A percentile compares a stretch with the other conserved stretches of the same genome.
Conservation (phyloP, 2,329 filamentous ascomycete species). For the Onygenales sp. region DNA sequence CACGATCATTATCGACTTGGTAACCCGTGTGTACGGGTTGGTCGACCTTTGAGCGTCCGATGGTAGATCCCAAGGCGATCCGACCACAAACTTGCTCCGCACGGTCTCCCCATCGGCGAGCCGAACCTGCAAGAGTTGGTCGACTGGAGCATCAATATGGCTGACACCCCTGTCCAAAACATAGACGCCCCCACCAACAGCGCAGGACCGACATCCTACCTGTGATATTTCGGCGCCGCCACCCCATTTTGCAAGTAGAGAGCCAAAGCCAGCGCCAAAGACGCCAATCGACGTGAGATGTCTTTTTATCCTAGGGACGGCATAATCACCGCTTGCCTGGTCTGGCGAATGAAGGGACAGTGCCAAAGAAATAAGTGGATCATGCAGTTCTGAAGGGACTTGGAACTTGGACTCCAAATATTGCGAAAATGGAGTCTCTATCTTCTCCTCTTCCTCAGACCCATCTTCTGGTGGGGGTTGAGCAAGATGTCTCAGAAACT, state of each 20-base stretch:
- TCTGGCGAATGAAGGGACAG: constrained; percentile 53
- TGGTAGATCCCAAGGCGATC: constrained; percentile 29
- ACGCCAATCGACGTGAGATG: constrained; percentile 80
- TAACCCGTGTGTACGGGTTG: constrained; percentile 32
- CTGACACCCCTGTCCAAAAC: constrained; percentile 66
- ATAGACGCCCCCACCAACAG: constrained; percentile 85
- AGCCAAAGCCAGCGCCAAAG: constrained; percentile 81
- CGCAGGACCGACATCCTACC: constrained; percentile 79
- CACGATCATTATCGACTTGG: constrained; percentile 59
- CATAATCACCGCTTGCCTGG: constrained; percentile 54
- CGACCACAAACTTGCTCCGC: constrained; percentile 27
- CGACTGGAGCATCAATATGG: constrained; percentile 12
- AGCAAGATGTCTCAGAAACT: constrained; percentile 80
- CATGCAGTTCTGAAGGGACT: constrained; percentile 58
- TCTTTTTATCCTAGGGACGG: constrained; percentile 62
- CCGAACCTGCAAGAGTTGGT: constrained; percentile 19
- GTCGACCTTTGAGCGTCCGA: constrained; percentile 6
- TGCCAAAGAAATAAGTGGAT: constrained; percentile 60
- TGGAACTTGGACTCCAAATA: constrained; percentile 47
- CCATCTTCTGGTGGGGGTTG: constrained; percentile 49
- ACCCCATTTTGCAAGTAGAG: constrained; percentile 87
- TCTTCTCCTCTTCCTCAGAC: constrained; percentile 44
- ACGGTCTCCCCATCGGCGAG: constrained; percentile 30
- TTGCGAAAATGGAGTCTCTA: constrained; percentile 44
- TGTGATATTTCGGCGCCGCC: constrained; percentile 82